Evolutionary conservation across 129 eudicot species (phyloP), one percentile per base, ranked within the genome.

Genomic region (Gnaphalium uliginosum): DNA sequence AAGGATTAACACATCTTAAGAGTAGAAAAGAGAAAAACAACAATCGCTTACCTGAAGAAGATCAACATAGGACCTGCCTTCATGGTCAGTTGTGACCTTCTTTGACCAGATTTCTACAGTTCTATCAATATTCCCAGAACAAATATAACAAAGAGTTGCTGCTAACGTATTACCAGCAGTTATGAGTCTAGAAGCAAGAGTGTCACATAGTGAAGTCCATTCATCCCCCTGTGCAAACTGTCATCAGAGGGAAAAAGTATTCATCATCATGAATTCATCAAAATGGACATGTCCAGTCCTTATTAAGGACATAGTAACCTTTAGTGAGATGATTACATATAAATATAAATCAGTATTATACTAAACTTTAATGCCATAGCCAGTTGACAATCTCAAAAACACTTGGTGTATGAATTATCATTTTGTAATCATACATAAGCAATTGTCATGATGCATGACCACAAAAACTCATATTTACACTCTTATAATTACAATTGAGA

Each of bases 171-270:
- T 83, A n/a, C 93, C 96, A 82, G 89, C 81, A 64, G 71, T 70
- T 79, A 85, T 68, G 61, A 93, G 93, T 77, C 94, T 90, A 77
- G 98, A 85, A 32, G 96, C 98, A 78, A 93, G 97, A 7, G 89
- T 76, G 58, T 90, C 97, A 35, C 98, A 93, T 22, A 93, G 85
- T 56, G 82, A 61, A 50, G 97, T 85, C 98, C 98, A 93, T 48
- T 93, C 96, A 25, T 93, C 98, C 83, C 90, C 51, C 76, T 88
- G 93, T 37, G 98, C 96, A 84, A 90, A 93, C 98, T 93, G 96
- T 43, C 26, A 48, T 15, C 5, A 51, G 8, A 51, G 21, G 21
- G 58, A 4, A 27, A 76, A 17, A n/a, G 57, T 51, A 54, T 27
- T 61, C 46, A 37, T 18, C 14, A 37, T 71, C 13, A 78, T 26